Conservation (phyloP, 2,329 filamentous ascomycete species). For the Lecanoromycetidae sp. region DNA sequence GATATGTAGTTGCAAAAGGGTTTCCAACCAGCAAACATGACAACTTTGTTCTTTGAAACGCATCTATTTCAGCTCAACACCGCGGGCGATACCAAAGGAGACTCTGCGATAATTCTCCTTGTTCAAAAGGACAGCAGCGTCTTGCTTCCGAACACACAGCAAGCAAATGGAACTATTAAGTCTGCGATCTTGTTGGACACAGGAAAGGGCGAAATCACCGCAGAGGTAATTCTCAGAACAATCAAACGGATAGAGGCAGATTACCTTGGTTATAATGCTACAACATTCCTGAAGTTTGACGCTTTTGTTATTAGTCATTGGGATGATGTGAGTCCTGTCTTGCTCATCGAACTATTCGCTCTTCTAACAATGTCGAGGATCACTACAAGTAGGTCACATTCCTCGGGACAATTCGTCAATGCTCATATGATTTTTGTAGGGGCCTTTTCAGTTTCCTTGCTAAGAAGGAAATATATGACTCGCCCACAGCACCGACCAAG, state of each 20-base stretch:
- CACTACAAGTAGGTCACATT: too few species aligned
- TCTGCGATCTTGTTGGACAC: neutral
- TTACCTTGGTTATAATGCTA: neutral
- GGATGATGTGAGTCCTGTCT: neutral
- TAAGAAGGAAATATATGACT: neutral
- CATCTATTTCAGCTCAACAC: neutral
- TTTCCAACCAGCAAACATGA: neutral
- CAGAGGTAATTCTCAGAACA: neutral
- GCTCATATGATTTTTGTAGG: neutral
- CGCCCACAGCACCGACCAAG: too few species aligned
- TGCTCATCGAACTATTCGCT: too few species aligned
- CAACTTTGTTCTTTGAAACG: neutral
- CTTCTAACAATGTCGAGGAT: too few species aligned
- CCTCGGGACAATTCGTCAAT: too few species aligned
- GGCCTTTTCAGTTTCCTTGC: neutral
- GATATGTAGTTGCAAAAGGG: too few species aligned
- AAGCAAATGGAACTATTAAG: neutral
- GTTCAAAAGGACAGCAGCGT: neutral
- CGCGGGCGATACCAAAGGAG: neutral
- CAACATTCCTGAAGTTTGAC: neutral
- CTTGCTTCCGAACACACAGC: neutral
- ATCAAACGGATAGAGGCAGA: neutral
- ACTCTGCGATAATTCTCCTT: neutral
- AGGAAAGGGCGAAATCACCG: neutral
- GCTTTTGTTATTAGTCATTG: neutral